Evolutionary conservation across 805 yeast species (phyloP), one percentile per base, ranked within the genome.

Genomic region (Grigorovia transvaalensis): DNA sequence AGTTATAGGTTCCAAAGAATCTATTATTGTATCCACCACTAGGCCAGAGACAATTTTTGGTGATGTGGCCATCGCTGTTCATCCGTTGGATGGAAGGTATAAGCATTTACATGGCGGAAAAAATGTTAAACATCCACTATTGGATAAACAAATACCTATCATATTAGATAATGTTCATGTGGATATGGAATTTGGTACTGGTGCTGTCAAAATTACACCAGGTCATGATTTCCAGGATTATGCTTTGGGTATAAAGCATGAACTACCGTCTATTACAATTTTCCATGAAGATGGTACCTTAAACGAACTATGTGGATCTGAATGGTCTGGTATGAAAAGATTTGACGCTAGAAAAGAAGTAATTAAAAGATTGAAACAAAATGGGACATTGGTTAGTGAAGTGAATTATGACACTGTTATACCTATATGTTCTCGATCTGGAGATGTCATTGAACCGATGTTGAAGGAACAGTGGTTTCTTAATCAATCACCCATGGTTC

Each of bases 391-490:
- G 60, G 77, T 86, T 53, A 96, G 79, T 53, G 95, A 88, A 71
- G 74, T 82, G 67, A 96, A 88, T 66, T 89, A 91, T 68, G 95
- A 89, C 69, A 91, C 91, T 98, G 78, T 88, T n/a, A 80, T 91
- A 57, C 98, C 98, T 56, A 71, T 78, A 49, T 93, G 99, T 73
- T 86, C 91, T 33, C 85, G 96, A 79, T 88, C 97, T 18, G 96
- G 96, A 56, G 99, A 91, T 72, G 75, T 91, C 55, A 90, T 91
- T 64, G 98, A 91, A 74, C 98, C 98, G 45, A 74, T 87, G 63
- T 77, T 93, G 73, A 93, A 91, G 74, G 98, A 98, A 51, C 99
- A 91, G 74, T 91, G 99, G 99, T 91, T 96, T 96, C 96, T 91
- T 56, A 73, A 85, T 53, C 96, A 90, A 72, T 77, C 78, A 61